Conservation (phyloP, 805 yeast species). For the Yarrowia alimentaria region DNA sequence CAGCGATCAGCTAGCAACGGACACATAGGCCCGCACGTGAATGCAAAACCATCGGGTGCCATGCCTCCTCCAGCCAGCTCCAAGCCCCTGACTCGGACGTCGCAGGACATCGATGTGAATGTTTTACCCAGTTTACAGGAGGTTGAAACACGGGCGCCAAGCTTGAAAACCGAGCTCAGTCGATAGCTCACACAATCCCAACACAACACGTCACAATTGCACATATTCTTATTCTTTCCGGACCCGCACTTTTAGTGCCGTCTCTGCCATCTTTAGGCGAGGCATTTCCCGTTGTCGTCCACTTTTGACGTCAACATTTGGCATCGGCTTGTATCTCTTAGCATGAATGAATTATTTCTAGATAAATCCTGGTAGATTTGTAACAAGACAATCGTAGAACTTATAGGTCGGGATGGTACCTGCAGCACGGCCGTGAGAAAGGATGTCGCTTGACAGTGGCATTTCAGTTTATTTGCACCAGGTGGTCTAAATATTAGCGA, state of each 20-base stretch:
- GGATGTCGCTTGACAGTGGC: too few relatives aligned
- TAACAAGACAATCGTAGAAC: too few relatives aligned
- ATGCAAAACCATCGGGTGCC: neutral
- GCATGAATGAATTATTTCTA: slow-evolving; percentile 23
- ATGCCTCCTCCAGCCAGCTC: slow-evolving; percentile 25
- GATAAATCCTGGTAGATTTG: too few relatives aligned
- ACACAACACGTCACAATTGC: slow-evolving; percentile 2
- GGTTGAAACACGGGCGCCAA: slow-evolving; percentile 20
- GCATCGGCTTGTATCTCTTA: slow-evolving; percentile 24
- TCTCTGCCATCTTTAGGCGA: neutral
- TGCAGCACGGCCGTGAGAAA: too few relatives aligned
- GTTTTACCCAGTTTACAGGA: slow-evolving; percentile 23
- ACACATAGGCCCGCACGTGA: too few relatives aligned
- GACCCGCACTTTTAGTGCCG: slow-evolving; percentile 4
- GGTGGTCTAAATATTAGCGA: too few relatives aligned
- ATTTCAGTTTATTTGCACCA: too few relatives aligned
- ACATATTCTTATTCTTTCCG: slow-evolving; percentile 18
- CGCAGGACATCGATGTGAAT: slow-evolving; percentile 23
- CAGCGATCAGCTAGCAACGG: neutral
- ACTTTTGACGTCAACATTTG: slow-evolving; percentile 16
- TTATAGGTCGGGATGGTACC: too few relatives aligned
- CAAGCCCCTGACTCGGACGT: slow-evolving; percentile 25
- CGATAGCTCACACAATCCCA: neutral
- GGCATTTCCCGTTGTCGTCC: slow-evolving; percentile 22
- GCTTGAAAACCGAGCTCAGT: slow-evolving; percentile 14